phyloP scores from a whole-genome alignment of 225 moss, liverwort and hornwort genomes.

The Pleurozium schreberi region DNA sequence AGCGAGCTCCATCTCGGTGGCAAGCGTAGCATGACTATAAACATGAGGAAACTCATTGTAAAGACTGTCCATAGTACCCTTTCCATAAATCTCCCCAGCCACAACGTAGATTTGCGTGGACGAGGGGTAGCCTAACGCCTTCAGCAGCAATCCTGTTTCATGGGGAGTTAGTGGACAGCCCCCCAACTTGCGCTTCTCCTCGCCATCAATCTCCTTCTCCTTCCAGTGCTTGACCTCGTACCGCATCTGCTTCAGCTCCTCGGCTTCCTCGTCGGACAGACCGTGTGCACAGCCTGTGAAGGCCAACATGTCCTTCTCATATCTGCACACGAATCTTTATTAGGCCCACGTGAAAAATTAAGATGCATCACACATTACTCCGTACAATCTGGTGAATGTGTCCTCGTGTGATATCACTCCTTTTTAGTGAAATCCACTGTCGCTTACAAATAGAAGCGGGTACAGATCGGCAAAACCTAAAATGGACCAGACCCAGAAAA shows the following conservation, averaged over 20 bases:
- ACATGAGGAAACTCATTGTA: conserved; percentile 41
- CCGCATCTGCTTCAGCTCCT: conserved; percentile 54
- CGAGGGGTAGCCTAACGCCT: conserved; percentile 55
- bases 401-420: background rate
- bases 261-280: conserved; percentile 30
- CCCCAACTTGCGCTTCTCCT: conserved; percentile 45
- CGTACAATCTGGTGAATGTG: background rate
- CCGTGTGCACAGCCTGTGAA: conserved; percentile 69
- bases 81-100: conserved; percentile 62
- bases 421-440: background rate
- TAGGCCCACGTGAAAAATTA: background rate
- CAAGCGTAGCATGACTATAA: conserved; percentile 42
- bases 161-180: conserved; percentile 68
- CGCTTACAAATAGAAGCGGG: background rate
- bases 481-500: background rate
- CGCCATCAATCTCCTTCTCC: conserved; percentile 72
- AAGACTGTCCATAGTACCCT: conserved; percentile 31
- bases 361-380: background rate
- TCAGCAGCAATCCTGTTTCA: conserved; percentile 45
- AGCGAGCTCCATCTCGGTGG: conserved; percentile 29
- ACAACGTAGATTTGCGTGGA: conserved; percentile 62
- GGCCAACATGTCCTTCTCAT: conserved; percentile 78
- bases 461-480: background rate
- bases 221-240: conserved; percentile 66
- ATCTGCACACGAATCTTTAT: conserved; percentile 15